Conservation (phyloP, 75 land plant genomes). For the Sequoiadendron giganteum region DNA sequence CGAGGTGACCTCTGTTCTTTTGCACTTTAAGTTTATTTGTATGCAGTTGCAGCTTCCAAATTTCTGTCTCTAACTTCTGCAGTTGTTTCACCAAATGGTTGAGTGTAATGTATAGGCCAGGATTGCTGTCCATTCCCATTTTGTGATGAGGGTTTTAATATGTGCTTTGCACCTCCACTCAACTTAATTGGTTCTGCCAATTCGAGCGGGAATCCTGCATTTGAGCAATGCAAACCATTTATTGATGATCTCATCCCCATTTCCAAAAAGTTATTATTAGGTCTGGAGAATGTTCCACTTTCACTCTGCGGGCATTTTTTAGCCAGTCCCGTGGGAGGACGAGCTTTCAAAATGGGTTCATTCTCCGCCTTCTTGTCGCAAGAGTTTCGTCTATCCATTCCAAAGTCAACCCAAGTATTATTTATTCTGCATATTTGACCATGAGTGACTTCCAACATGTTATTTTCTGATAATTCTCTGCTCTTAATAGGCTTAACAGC, state of each 20-base stretch:
- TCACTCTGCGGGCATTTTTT: background rate
- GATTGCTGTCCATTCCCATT: conserved; percentile 6
- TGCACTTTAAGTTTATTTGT: background rate
- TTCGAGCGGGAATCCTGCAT: background rate
- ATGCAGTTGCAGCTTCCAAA: background rate
- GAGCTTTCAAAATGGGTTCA: background rate
- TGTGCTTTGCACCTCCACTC: conserved; percentile 9
- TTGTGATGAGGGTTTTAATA: conserved; percentile 1
- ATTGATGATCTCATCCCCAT: background rate
- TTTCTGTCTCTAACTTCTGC: background rate
- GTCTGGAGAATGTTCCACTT: background rate
- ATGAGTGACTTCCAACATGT: background rate
- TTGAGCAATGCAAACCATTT: background rate
- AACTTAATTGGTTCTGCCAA: background rate
- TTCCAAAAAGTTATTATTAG: background rate
- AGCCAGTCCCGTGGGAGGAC: background rate
- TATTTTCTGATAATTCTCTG: background rate
- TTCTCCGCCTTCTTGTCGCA: background rate
- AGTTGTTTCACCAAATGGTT: background rate
- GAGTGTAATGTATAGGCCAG: conserved; percentile 8
- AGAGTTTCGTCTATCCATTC: background rate
- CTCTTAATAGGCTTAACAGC: background rate
- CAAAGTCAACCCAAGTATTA: background rate
- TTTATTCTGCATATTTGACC: background rate
- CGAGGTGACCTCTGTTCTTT: background rate